Base-by-base conservation (phyloP, 768 basidiomycete genomes). In the Lactarius trivialis region DNA sequence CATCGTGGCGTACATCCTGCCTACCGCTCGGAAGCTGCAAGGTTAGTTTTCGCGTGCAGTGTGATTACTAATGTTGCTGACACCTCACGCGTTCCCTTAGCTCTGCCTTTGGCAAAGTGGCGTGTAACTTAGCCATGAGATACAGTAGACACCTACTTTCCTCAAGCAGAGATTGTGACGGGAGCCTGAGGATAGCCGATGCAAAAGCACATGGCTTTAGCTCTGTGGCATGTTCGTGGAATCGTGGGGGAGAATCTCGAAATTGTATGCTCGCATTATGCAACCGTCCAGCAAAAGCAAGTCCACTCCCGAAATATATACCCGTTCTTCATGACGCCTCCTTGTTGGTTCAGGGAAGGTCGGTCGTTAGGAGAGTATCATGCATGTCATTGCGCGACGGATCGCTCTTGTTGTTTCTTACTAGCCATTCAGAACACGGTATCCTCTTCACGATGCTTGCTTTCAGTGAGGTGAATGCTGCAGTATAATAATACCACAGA, bases 1-100 rank as follows among this genome's bases (percentile, higher is more conserved):
- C 68, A 76, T 98, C 50, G 68, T 94, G 45, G 77, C 78, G 37
- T 95, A 86, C 71, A 86, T 96, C 63, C 78, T 88, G 28, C 96
- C 96, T 17, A 91, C 89, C 0, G 93, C 91, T 8, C 82, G 84
- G 60, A 86, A 79, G 73, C 75, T 99, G 55, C 93, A 98, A 83
- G 84, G 93, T 93, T 67, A 71, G 89, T 73, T 17, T 14, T 28
- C 34, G 0, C 21, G 32, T 11, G 39, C 3, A 8, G 34, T 62
- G 36, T 6, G 55, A 55, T 33, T 28, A 59, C 39, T 0, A 11
- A 33, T 54, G 54, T 41, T 17, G 49, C 37, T 45, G 21, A 39
- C n/a, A n/a, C 30, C 17, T 7, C 33, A 37, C 11, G 33, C n/a
- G 26, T 52, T 19, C n/a, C 0, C 32, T 6, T 70, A 92, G 89